Percentiles rank a stretch among this genome's conserved stretches.
Evolutionary conservation across 805 yeast species (phyloP).

Genomic region (Lachancea kluyveri): DNA sequence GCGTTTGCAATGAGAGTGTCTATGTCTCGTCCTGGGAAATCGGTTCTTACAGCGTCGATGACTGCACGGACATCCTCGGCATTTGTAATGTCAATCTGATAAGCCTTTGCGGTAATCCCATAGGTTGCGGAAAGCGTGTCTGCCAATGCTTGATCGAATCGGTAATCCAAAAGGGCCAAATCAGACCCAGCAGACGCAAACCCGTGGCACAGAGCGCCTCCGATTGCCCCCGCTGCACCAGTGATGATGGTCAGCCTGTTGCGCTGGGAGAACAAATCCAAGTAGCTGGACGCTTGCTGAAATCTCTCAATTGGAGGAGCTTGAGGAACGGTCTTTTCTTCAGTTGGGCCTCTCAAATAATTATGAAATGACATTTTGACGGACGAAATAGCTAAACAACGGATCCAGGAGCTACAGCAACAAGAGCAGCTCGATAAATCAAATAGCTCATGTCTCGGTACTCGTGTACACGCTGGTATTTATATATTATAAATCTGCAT

Average conservation of each 20-base stretch:
- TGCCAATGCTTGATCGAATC: constrained; percentile 14
- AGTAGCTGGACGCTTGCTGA: constrained; percentile 12
- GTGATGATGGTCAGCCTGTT: constrained; percentile 80
- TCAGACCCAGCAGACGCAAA: constrained; percentile 80
- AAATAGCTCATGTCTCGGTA: too few relatives aligned
- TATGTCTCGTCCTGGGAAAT: constrained; percentile 64
- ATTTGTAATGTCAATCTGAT: constrained; percentile 28
- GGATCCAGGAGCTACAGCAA: too few relatives aligned
- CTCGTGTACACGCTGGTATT: too few relatives aligned
- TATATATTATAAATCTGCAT: too few relatives aligned
- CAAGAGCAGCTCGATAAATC: too few relatives aligned
- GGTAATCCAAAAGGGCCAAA: constrained; percentile 15
- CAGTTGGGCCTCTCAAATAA: constrained; percentile 12
- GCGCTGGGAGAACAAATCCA: constrained; percentile 69
- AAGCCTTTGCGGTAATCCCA: constrained; percentile 56
- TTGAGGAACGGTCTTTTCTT: constrained; percentile 12
- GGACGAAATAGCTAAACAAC: too few relatives aligned
- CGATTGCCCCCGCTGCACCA: constrained; percentile 84
- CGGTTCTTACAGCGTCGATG: constrained; percentile 40
- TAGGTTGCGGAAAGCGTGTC: constrained; percentile 34
- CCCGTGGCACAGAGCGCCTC: constrained; percentile 74
- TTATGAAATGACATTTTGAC: constrained; percentile 16
- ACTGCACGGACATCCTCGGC: constrained; percentile 22
- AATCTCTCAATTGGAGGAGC: constrained; percentile 14
- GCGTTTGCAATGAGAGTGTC: constrained; percentile 88